Evolutionary conservation across 176 grass and related monocot species (phyloP), one percentile per base, ranked within the genome.

Genomic region (Rhipidocladum racemiflorum): DNA sequence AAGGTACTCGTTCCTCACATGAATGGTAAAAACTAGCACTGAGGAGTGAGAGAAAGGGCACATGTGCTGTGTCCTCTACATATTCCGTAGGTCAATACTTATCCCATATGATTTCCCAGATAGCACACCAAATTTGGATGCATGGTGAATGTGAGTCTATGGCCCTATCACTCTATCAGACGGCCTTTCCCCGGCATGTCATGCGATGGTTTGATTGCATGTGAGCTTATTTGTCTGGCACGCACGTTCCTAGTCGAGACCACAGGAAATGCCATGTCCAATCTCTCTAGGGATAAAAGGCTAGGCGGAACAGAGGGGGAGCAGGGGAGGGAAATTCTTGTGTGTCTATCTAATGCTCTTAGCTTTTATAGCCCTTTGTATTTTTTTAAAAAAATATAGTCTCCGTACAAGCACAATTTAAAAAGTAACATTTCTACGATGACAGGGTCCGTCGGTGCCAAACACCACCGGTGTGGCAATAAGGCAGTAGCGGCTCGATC

Each of bases 191-290:
- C 71, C 82, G 73, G 83, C 83, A 72, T 53, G 65, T 62, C 83
- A 81, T 74, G 77, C 28, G 66, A n/a, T 8, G 49, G 49, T 74
- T 35, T 24, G 42, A 61, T 36, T 39, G 60, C 81, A 85, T 89
- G 82, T 85, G 87, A 15, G 44, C 62, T 56, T 36, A 11, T 69
- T 89, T 81, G 87, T 89, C 87, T 14, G 87, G 63, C 34, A 2
- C 6, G 77, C 87, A 89, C 72, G 77, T 89, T 89, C 82, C 62
- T 24, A n/a, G 68, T 29, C 29, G 9, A 74, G 29, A 30, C 24
- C 76, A 61, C 68, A 39, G 40, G 28, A 68, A 43, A 8, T 9
- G 61, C 7, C 87, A 42, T 30, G 50, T 1, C 2, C 40, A 74
- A 40, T 85, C 81, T 74, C 68, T 74, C 30, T 17, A 18, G 56